Base-by-base conservation (phyloP, 441 rosid species). In the Pelargonium fulgidum region DNA sequence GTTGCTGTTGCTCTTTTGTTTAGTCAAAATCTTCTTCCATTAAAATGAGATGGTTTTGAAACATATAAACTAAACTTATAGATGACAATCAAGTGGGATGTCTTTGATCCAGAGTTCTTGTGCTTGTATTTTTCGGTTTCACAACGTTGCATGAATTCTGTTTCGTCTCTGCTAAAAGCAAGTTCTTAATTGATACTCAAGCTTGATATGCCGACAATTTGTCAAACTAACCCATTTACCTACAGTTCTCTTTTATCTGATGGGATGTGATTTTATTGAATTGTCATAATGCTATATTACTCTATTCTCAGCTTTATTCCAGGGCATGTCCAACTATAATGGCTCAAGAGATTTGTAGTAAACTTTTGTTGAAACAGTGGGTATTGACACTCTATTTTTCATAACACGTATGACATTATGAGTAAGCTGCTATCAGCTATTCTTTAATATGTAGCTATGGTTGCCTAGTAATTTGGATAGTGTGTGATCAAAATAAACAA, bases 301-400 rank as follows among this genome's bases (percentile, higher is more conserved):
- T 59, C 64, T 24, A 59, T 29, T 20, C 33, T 59, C 36, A 59
- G 36, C 33, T 59, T 59, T 59, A 59, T 59, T 59, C 64, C 64
- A 10, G 14, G 7, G 9, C 11, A 16, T 3, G 10, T 54, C 61
- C 59, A 52, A 6, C 64, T 19, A 11, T 59, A 59, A 59, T 22
- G 33, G 26, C 12, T 59, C 26, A 59, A 22, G 33, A 59, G 12
- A 7, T 59, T 59, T 39, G 42, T 39, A 39, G 42, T 39, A 39
- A 39, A 39, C 42, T 39, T 39, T 39, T 39, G 8, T 39, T 39
- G 42, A 39, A 39, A 39, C 42, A 39, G 10, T 39, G 42, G 42
- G 9, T 10, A 39, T 39, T 39, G 42, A 7, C 42, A 6, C 42
- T 36, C 41, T 39, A 39, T 39, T 39, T 5, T 7, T 39, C 42